These are phyloP conservation scores for Grifola frondosa DNA, from an alignment of 1,284 basidiomycete genomes.

Conservation along the genomic window DNA sequence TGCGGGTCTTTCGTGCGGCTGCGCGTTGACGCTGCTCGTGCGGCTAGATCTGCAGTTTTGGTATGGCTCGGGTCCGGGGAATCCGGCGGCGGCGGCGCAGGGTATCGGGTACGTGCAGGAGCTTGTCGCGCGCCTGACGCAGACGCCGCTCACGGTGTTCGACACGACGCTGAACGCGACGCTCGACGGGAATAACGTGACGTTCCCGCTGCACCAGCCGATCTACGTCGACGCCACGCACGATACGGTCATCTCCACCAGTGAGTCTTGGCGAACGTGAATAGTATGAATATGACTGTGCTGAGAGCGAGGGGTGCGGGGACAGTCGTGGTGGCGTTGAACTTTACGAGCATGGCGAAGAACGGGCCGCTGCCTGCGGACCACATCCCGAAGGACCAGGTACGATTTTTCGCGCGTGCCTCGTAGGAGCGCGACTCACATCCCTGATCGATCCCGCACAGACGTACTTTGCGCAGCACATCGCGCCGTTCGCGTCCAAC, in stretches of 20 bases:
- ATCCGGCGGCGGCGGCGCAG: constrained; percentile 52
- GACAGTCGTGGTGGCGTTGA: constrained; percentile 56
- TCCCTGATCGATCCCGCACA: constrained; percentile 20
- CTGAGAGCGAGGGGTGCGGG: not conserved
- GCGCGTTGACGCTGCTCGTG: not conserved
- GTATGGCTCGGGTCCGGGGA: constrained; percentile 56
- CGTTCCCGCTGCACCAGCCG: constrained; percentile 62
- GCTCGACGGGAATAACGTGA: constrained; percentile 48
- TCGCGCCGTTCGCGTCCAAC: constrained; percentile 55
- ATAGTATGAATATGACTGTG: no score
- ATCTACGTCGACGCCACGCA: constrained; percentile 59
- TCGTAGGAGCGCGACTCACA: not conserved
- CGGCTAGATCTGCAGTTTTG: constrained; percentile 41
- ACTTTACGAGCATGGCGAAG: constrained; percentile 57
- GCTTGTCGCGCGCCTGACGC: constrained; percentile 49
- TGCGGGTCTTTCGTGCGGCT: not conserved
- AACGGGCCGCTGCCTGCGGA: constrained; percentile 56
- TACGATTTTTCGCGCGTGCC: constrained; percentile 18
- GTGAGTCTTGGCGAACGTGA: constrained; percentile 34
- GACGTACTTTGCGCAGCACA: constrained; percentile 46
- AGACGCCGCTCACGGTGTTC: constrained; percentile 48
- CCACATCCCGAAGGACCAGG: constrained; percentile 55
- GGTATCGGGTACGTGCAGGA: constrained; percentile 67
- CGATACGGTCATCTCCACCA: constrained; percentile 43
- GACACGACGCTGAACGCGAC: constrained; percentile 57